Evolutionary conservation across 2,329 filamentous ascomycete species (phyloP), one percentile per base, ranked within the genome.

Genomic region (Rhytidhysteron rufulum): DNA sequence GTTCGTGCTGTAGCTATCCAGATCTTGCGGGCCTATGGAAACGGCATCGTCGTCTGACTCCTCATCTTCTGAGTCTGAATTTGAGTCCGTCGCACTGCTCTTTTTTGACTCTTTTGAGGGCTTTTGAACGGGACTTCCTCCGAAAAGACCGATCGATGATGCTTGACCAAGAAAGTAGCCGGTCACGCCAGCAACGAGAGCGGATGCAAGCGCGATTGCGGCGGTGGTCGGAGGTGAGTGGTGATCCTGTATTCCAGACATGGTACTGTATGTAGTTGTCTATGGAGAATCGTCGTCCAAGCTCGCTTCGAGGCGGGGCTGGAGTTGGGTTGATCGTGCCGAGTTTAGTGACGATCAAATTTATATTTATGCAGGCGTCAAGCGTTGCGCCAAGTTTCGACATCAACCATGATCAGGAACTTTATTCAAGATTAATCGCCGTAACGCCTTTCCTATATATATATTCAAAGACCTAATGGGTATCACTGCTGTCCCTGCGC

Each of bases 141-240:
- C 75, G 67, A 89, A 89, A 44, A 95, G 70, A 47, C 87, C 88
- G 11, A 95, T 77, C 27, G 78, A 79, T 16, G 79, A 75, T 15
- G 75, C 80, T 60, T 80, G 76, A 40, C 79, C 79, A 44, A 82
- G 64, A 54, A 89, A 80, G 68, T 91, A 95, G 54, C 90, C 90
- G 1, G 80, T 78, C 39, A 93, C 63, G 51, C 86, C 82, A 47
- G 84, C 79, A 41, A 91, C 70, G 47, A 94, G 77, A 49, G 83
- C 82, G 15, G 87, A 89, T 40, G 83, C 80, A 47, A 91, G 69
- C 33, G 89, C 72, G 42, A 89, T 73, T 45, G 79, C 77, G 11
- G 70, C 67, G 10, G 73, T 74, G 4, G 75, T 78, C 3, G 78
- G 74, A 11, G 75, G 68, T 18, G 68, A n/a, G n/a, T n/a, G 42